Evolutionary conservation across 2,329 filamentous ascomycete species (phyloP), one percentile per base, ranked within the genome.

Genomic region (Lojkania enalia): DNA sequence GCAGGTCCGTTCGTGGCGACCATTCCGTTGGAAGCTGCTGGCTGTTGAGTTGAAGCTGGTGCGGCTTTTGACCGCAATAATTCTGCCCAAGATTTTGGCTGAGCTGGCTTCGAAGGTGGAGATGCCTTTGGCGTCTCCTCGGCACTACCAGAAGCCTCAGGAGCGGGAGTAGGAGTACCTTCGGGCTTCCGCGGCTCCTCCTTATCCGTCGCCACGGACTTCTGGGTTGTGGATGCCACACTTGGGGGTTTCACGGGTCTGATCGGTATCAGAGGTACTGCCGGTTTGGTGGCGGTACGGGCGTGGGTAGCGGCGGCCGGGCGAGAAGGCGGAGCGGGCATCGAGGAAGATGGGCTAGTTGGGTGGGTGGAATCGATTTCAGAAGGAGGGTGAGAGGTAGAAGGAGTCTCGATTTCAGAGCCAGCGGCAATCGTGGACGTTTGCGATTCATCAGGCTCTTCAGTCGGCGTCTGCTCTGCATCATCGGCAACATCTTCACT

Each of bases 21-120:
- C 30, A 54, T 46, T 7, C 62, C 63, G 35, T 66, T 74, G 25
- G 53, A 47, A 29, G 51, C 36, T 14, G 58, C 39, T 6, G 56
- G 40, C n/a, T 70, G 61, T 16, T 63, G 58, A 5, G 58, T 50
- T 20, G 66, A 42, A 30, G 69, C 46, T 37, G 74, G 56, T 35
- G 71, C 53, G 37, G 74, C 68, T 54, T 79, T 78, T 7, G 76
- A 71, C 41, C 82, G 78, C 40, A 88, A 78, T 33, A 88, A 74
- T 51, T 86, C 85, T 19, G 85, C 83, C 85, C 85, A 89, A 1
- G 82, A 84, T 59, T 85, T 77, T 7, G 74, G 73, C 6, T 68
- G 55, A 19, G 80, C 77, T n/a, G 76, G 71, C 35, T 76, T 71
- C n/a, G 65, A 67, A 29, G 69, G 64, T 39, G 74, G 64, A 1